Evolutionary conservation across 106 monocot species (phyloP).

Genomic region (Dendrobium officinale): DNA sequence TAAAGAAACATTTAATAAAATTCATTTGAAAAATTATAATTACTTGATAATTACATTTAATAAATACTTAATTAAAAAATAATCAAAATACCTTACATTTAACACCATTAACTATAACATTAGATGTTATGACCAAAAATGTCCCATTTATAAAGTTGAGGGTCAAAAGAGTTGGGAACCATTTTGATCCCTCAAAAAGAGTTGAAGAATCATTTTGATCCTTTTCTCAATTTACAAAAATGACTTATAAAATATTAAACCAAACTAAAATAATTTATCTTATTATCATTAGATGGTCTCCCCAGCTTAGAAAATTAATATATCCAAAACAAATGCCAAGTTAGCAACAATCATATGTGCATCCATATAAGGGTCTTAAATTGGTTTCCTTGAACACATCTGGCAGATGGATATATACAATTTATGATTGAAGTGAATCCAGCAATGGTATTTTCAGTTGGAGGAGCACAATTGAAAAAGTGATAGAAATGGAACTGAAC

Average conservation of each 20-base stretch:
- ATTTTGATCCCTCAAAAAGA: no score
- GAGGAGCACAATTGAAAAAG: background rate
- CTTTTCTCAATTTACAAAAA: background rate
- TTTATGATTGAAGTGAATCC: background rate
- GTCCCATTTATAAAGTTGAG: no score
- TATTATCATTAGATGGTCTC: background rate
- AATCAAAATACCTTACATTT: no score
- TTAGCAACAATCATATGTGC: background rate
- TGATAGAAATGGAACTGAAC: slow-evolving; percentile 36
- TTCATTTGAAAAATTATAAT: no score
- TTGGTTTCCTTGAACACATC: background rate
- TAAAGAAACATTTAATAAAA: no score
- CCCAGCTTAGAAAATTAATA: background rate
- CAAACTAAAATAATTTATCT: background rate
- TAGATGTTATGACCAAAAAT: no score
- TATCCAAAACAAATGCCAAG: background rate
- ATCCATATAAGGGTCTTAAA: background rate
- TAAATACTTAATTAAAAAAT: no score
- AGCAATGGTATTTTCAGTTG: background rate
- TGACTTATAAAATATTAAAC: background rate
- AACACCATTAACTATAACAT: no score
- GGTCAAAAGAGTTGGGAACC: no score
- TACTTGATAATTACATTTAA: no score
- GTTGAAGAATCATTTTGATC: no score
- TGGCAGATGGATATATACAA: background rate